Evolutionary conservation across 495 filamentous ascomycete species (phyloP), one percentile per base, ranked within the genome.

Genomic region (Penicillium mononematosum): DNA sequence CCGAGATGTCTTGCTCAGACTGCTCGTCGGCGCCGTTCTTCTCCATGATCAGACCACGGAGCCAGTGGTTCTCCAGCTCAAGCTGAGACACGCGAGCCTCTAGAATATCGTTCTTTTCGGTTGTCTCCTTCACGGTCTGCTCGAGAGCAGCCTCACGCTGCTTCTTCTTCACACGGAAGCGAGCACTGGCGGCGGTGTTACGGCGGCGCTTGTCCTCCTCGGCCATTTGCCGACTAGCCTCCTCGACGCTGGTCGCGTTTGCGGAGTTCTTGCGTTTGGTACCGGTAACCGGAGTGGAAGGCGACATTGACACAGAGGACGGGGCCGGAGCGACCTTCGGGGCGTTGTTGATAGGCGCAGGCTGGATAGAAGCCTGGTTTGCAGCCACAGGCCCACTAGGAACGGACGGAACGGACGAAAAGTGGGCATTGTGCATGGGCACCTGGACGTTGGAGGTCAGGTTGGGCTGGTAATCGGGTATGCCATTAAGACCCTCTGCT

Each of bases 151-250:
- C 86, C 79, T 98, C 94, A 47, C 94, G 89, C 80, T 95, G 89
- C 85, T 98, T 98, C 90, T 98, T 98, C 85, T 98, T 98, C 61
- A 98, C 87, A 53, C 94, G 89, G 85, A 98, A 98, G 27, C 94
- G 89, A 9, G 94, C 94, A 54, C 85, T 89, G 31, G 94, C 94
- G 24, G 94, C 94, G 0, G 94, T 98, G 78, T 98, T 98, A 52
- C 94, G 89, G 46, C 93, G 86, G 29, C 94, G 90, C 80, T 98
- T 98, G 72, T 98, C 94, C 77, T 98, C 94, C 68, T 98, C 94
- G 32, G 94, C 94, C 20, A 87, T 89, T 10, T 87, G 58, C 14
- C 90, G 91, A 81, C 59, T 81, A 72, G 61, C 72, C 53, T 75
- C 76, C 58, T 79, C 76, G 7, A 71, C 65, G 50, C 59, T 76